A percentile compares a stretch with the other conserved stretches of the same genome.
Conservation (phyloP, 2,329 filamentous ascomycete genomes). For the Cercospora zeina region DNA sequence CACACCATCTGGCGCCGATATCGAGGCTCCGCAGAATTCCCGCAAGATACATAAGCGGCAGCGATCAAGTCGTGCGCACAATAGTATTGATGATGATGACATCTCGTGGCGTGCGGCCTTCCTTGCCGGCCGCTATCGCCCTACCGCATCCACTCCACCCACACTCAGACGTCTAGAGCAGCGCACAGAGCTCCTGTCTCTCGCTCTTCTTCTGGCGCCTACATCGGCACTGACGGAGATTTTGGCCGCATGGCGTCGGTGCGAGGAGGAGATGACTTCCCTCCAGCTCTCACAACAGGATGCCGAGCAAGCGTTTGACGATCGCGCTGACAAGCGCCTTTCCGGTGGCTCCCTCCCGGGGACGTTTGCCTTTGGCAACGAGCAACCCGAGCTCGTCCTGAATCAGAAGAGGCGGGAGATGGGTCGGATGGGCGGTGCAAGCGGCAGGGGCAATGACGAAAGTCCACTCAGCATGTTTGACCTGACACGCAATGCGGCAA, state of each 20-base stretch:
- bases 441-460: slow-evolving; percentile 45
- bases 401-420: slow-evolving; percentile 48
- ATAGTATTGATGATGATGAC: slow-evolving; percentile 52
- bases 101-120: slow-evolving; percentile 79
- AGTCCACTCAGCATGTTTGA: slow-evolving; percentile 57
- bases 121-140: slow-evolving; percentile 71
- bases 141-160: slow-evolving; percentile 50
- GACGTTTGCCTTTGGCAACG: slow-evolving; percentile 45
- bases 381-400: slow-evolving; percentile 39
- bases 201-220: slow-evolving; percentile 73
- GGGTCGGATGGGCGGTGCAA: slow-evolving; percentile 32
- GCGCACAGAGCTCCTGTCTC: slow-evolving; percentile 75
- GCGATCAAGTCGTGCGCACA: slow-evolving; percentile 27
- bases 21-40: slow-evolving; percentile 19
- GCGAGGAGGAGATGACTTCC: slow-evolving; percentile 72
- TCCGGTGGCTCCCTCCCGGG: slow-evolving; percentile 44
- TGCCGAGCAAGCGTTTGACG: slow-evolving; percentile 70
- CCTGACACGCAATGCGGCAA: slow-evolving; percentile 52
- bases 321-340: slow-evolving; percentile 57
- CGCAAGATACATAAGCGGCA: slow-evolving; percentile 19
- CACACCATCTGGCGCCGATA: slow-evolving; percentile 39
- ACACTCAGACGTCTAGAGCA: slow-evolving; percentile 72
- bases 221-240: slow-evolving; percentile 70
- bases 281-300: slow-evolving; percentile 66
- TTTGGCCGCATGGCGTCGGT: slow-evolving; percentile 70